Evolutionary conservation across 257 asterid genomes (phyloP).

Genomic region (Misopates orontium): DNA sequence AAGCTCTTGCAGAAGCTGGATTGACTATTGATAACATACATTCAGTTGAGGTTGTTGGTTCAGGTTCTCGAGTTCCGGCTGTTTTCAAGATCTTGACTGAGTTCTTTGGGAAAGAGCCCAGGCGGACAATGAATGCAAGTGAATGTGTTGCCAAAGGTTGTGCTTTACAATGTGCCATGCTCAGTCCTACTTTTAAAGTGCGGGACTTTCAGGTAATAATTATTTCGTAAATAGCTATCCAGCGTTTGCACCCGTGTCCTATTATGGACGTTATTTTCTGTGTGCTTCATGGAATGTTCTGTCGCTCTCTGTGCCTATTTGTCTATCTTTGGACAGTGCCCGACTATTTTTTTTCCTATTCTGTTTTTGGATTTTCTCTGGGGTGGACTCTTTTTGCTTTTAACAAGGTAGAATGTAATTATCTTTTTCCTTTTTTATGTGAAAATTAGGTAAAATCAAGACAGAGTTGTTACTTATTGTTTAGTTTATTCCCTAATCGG

Average conservation of each 20-base stretch:
- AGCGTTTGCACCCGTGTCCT: neutral
- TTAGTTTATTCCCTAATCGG: too few relatives aligned
- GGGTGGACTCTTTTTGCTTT: too few relatives aligned
- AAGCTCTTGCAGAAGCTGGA: constrained; percentile 82
- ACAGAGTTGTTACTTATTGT: too few relatives aligned
- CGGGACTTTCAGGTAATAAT: constrained; percentile 78
- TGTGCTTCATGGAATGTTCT: too few relatives aligned
- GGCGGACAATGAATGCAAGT: constrained; percentile 97
- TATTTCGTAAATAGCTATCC: neutral
- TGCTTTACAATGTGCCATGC: constrained; percentile 88
- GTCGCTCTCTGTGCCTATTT: too few relatives aligned
- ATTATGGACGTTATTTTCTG: too few relatives aligned
- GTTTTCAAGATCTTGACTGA: constrained; percentile 72
- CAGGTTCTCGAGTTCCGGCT: constrained; percentile 94
- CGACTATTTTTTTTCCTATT: too few relatives aligned
- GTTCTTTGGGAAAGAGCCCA: constrained; percentile 86
- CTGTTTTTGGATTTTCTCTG: too few relatives aligned
- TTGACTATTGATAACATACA: constrained; percentile 59
- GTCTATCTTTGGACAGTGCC: too few relatives aligned
- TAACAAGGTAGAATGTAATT: too few relatives aligned
- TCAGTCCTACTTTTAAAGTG: constrained; percentile 94
- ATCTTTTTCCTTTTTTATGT: too few relatives aligned
- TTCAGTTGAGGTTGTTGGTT: constrained; percentile 90
- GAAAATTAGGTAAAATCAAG: too few relatives aligned
- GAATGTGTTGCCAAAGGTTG: constrained; percentile 95